Percentiles rank a stretch among this genome's conserved stretches.
phyloP scores from a whole-genome alignment of 2,329 filamentous ascomycete species.

The Ploettnerulaceae sp. region DNA sequence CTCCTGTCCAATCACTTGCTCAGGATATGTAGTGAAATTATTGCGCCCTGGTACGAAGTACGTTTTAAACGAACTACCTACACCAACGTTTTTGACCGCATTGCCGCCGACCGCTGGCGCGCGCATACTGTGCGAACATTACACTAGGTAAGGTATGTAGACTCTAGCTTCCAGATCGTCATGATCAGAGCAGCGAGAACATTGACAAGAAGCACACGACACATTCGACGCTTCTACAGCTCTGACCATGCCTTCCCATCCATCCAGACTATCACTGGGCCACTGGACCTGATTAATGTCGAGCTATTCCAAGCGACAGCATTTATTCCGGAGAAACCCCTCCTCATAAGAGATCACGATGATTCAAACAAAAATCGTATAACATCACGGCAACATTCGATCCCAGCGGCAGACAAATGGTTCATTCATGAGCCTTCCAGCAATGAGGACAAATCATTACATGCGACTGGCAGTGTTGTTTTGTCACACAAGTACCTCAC shows the following conservation, averaged over 20 bases:
- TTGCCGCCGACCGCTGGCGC: too few species aligned
- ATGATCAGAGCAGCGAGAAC: conserved; percentile 1
- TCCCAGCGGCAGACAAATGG: conserved; percentile 57
- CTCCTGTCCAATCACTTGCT: too few species aligned
- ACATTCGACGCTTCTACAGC: conserved; percentile 4
- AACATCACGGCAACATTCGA: conserved; percentile 34
- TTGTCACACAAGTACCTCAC: conserved; percentile 33
- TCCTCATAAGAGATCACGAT: conserved; percentile 40
- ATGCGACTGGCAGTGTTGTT: background rate
- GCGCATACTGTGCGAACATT: too few species aligned
- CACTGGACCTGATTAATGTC: conserved; percentile 31
- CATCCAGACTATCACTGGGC: conserved; percentile 14
- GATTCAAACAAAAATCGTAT: conserved; percentile 16
- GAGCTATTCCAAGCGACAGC: conserved; percentile 48
- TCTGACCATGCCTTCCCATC: conserved; percentile 1
- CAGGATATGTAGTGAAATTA: too few species aligned
- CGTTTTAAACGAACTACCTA: too few species aligned
- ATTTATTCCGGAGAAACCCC: conserved; percentile 48
- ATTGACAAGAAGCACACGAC: background rate
- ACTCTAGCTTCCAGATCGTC: background rate
- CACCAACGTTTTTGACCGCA: too few species aligned
- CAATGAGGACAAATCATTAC: background rate
- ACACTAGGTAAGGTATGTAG: too few species aligned
- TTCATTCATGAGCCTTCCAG: conserved; percentile 38
- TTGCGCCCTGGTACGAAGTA: too few species aligned